phyloP scores from a whole-genome alignment of 176 grass and related monocot species.

The Triticum urartu region DNA sequence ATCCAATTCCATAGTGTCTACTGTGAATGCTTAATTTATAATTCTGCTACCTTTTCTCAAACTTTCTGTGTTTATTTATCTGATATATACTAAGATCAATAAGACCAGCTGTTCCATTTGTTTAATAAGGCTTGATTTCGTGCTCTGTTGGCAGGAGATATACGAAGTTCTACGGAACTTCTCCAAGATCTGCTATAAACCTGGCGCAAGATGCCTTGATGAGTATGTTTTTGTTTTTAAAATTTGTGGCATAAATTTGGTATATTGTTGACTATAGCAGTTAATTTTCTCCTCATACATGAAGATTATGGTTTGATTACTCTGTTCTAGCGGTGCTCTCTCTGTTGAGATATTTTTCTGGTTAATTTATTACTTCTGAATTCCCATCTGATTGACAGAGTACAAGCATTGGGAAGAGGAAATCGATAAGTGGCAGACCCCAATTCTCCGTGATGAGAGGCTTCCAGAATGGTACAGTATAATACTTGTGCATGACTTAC shows the following conservation, averaged over 20 bases:
- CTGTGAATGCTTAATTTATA: background rate
- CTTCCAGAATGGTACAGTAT: slow-evolving; percentile 78
- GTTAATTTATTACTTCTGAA: slow-evolving; percentile 21
- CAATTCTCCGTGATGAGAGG: slow-evolving; percentile 72
- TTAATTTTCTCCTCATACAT: slow-evolving; percentile 21
- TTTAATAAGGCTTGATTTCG: slow-evolving; percentile 20
- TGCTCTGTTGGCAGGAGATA: slow-evolving; percentile 77
- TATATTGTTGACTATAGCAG: slow-evolving; percentile 1
- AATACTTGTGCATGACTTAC: slow-evolving; percentile 12
- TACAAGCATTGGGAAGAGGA: slow-evolving; percentile 96
- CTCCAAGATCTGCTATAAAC: slow-evolving; percentile 80
- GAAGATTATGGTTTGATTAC: slow-evolving; percentile 28
- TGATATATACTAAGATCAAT: slow-evolving; percentile 3
- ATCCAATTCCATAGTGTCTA: background rate
- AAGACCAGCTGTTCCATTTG: background rate
- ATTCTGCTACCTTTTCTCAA: slow-evolving; percentile 6
- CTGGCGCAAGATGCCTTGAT: slow-evolving; percentile 89
- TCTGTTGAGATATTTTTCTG: slow-evolving; percentile 14
- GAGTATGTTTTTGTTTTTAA: slow-evolving; percentile 57
- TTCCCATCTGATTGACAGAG: slow-evolving; percentile 39
- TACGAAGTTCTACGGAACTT: slow-evolving; percentile 96
- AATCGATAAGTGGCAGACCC: slow-evolving; percentile 88
- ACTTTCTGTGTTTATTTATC: background rate
- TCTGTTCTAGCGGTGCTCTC: slow-evolving; percentile 25
- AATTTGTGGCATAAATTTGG: slow-evolving; percentile 4